Evolutionary conservation across 2,329 filamentous ascomycete species (phyloP), one percentile per base, ranked within the genome.

Genomic region (Penicillium sp.): DNA sequence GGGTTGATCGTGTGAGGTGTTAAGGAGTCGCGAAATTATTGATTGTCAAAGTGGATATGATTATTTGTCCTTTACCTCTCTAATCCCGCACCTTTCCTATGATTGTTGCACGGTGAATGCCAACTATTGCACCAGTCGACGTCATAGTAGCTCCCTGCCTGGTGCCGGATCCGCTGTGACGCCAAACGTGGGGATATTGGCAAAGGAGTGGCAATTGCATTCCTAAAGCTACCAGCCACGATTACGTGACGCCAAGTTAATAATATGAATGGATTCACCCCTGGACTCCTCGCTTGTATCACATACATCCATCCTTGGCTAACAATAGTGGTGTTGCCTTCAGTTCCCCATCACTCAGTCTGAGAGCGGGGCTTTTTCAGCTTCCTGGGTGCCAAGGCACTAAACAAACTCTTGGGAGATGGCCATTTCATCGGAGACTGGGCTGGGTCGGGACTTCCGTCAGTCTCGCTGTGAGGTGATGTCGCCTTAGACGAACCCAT

Each of bases 371-470:
- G 13, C 40, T 43, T 57, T 13, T 45, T 57, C 24, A 56, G 29
- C 24, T 58, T 56, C 51, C 55, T 62, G 14, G 62, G 52, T 40
- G 61, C 53, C 31, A 65, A 54, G 18, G 46, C 50, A 51, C 54
- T 59, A n/a, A 64, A 52, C 22, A 63, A 14, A 38, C 45, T 53
- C 29, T 50, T 57, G 4, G 62, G 47, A 18, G 61, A 56, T 11
- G 48, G 40, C 62, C 62, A 65, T 40, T 63, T 65, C 46, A 56
- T 63, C n/a, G 59, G 57, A 10, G 54, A 51, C 2, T 54, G 55
- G 29, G 56, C 50, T 13, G 42, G 32, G n/a, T 58, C 58, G 13
- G 44, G 11, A 24, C 41, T 54, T 34, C 48, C 56, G 10, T 61
- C 60, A 42, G 58, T 57, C 32, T 64, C 61, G 22, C 53, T 55